Percentiles rank a stretch among this genome's conserved stretches.
These are phyloP conservation scores for Stereum hirsutum DNA, from an alignment of 1,284 basidiomycete genomes.

Conservation along the genomic window DNA sequence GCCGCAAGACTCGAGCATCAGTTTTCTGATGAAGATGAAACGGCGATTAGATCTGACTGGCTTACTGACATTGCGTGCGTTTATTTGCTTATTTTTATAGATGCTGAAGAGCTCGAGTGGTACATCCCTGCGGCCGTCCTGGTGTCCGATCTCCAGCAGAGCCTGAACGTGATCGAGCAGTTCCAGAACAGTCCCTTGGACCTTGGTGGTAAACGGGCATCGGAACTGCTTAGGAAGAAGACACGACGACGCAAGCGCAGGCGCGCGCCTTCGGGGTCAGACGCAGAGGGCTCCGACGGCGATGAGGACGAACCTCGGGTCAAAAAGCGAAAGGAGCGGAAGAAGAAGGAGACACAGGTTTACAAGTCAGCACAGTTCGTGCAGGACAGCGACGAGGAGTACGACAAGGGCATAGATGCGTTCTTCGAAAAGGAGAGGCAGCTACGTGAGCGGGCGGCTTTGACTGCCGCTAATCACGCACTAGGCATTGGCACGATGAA, in stretches of 20 bases:
- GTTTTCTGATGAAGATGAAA: no score
- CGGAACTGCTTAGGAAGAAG: slow-evolving; percentile 58
- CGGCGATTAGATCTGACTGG: not conserved
- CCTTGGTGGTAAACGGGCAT: slow-evolving; percentile 63
- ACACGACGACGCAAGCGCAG: slow-evolving; percentile 36
- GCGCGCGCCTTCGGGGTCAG: slow-evolving; percentile 33
- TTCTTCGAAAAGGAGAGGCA: slow-evolving; percentile 74
- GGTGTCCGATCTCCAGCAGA: slow-evolving; percentile 54
- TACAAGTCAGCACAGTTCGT: slow-evolving; percentile 90
- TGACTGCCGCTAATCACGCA: slow-evolving; percentile 31
- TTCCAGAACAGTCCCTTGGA: slow-evolving; percentile 70
- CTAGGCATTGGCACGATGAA: slow-evolving; percentile 48
- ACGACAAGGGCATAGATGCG: slow-evolving; percentile 55
- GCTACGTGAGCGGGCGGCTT: slow-evolving; percentile 38
- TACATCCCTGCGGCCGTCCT: slow-evolving; percentile 60
- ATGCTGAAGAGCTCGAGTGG: slow-evolving; percentile 71
- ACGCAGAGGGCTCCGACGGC: slow-evolving; percentile 22
- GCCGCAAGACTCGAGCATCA: no score
- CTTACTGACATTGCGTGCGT: no score
- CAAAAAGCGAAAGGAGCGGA: slow-evolving; percentile 37
- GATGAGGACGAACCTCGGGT: slow-evolving; percentile 34
- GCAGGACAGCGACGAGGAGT: slow-evolving; percentile 80
- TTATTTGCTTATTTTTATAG: slow-evolving; percentile 25
- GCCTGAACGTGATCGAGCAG: slow-evolving; percentile 64
- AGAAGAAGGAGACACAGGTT: slow-evolving; percentile 60